Percentiles rank a stretch among this genome's conserved stretches.
Evolutionary conservation across 306 rosid species (phyloP).

Genomic region (Canavalia gladiata): DNA sequence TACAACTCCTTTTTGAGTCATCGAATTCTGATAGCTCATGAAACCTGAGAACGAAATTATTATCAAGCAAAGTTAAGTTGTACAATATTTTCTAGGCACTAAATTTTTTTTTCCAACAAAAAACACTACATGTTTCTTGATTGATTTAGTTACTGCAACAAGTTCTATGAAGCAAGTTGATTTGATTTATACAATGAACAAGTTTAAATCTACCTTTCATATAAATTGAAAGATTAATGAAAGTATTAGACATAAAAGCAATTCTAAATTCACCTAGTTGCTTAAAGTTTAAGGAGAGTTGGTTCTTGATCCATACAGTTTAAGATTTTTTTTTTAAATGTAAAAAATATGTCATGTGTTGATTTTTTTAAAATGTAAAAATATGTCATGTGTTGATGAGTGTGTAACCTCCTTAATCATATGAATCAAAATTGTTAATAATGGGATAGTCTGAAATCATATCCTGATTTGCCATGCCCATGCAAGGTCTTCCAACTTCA

Average conservation of each 20-base stretch:
- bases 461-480: slow-evolving; percentile 1
- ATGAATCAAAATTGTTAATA: slow-evolving; percentile 8
- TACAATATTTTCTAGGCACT: not conserved
- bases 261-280: not conserved
- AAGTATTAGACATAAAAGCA: not conserved
- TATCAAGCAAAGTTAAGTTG: slow-evolving; percentile 1
- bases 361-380: not conserved
- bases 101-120: not conserved
- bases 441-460: not conserved
- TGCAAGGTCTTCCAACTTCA: slow-evolving; percentile 1
- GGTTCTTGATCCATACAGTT: not conserved
- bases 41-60: slow-evolving; percentile 60
- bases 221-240: not conserved
- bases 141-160: not conserved
- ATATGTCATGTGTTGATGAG: not conserved
- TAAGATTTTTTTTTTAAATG: not conserved
- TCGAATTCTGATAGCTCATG: slow-evolving; percentile 84
- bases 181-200: not conserved
- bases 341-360: not conserved
- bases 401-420: not conserved
- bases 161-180: not conserved
- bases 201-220: not conserved
- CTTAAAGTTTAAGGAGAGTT: not conserved
- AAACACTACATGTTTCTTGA: not conserved
- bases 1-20: slow-evolving; percentile 84